Conservation (phyloP, 371 early-diverging fungal species). For the Mortierella sp. region DNA sequence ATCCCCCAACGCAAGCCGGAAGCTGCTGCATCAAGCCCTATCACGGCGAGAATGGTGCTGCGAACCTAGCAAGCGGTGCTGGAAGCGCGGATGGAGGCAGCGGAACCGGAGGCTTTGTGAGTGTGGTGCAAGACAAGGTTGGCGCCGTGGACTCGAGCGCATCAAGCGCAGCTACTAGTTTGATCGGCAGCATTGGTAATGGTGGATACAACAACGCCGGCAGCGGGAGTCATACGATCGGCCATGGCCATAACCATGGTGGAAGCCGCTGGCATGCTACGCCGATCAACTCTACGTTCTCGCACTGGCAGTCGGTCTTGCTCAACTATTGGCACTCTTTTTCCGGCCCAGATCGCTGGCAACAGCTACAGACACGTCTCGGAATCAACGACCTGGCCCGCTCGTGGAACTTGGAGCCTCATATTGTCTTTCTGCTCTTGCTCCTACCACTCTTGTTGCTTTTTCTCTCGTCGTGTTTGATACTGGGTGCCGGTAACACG, state of each 20-base stretch:
- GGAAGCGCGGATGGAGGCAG: not conserved
- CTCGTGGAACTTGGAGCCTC: slow-evolving; percentile 22
- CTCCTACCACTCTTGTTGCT: slow-evolving; percentile 14
- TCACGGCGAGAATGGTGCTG: not conserved
- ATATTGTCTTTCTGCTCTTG: slow-evolving; percentile 11
- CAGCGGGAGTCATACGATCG: not conserved
- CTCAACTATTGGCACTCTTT: slow-evolving; percentile 12
- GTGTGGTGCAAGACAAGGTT: slow-evolving; percentile 17
- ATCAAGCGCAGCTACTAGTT: slow-evolving; percentile 18
- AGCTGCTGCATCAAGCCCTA: slow-evolving; percentile 20
- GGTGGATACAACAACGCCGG: not conserved
- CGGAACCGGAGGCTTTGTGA: not conserved
- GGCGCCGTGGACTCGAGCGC: slow-evolving; percentile 19
- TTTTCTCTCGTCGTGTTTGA: not conserved
- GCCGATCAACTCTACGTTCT: not conserved
- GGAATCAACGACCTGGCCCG: slow-evolving; percentile 12
- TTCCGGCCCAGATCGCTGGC: slow-evolving; percentile 10
- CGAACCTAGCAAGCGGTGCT: not conserved
- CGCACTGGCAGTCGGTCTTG: not conserved
- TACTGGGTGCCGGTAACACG: slow-evolving; percentile 14
- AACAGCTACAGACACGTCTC: slow-evolving; percentile 1
- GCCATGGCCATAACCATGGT: not conserved
- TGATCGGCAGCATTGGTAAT: slow-evolving; percentile 1
- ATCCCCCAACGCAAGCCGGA: not conserved
- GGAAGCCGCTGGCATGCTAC: not conserved